Evolutionary conservation across 768 basidiomycete species (phyloP).

Genomic region (Ramaria sp.): DNA sequence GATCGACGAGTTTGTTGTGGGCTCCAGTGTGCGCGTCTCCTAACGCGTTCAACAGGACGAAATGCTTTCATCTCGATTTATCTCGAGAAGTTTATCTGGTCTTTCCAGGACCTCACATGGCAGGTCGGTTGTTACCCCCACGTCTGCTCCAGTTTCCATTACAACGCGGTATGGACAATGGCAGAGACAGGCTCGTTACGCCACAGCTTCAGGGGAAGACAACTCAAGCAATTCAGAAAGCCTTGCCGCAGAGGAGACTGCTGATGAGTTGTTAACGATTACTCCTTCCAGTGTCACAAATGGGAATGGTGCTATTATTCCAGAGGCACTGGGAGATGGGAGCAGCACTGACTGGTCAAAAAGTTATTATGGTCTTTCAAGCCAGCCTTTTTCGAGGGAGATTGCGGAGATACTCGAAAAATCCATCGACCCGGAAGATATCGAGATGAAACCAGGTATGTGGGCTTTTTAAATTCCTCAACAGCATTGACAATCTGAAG

Average conservation of each 20-base stretch:
- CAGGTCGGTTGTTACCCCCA: neutral
- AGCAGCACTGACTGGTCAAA: conserved; percentile 74
- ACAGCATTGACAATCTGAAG: neutral
- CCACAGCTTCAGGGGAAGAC: conserved; percentile 16
- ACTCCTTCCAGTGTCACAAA: neutral
- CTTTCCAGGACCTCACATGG: neutral
- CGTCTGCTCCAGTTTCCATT: neutral
- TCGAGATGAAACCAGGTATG: conserved; percentile 89
- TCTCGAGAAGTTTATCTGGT: neutral
- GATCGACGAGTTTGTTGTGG: too few relatives aligned
- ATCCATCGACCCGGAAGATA: conserved; percentile 63
- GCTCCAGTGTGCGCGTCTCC: neutral
- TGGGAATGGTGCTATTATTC: neutral
- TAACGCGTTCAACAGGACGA: neutral
- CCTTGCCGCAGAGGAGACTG: conserved; percentile 15
- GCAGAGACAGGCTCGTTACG: neutral
- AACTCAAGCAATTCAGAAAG: conserved; percentile 15
- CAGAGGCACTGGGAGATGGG: conserved; percentile 1
- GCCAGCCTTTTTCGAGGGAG: conserved; percentile 68
- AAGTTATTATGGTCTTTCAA: conserved; percentile 73
- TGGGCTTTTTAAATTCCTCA: neutral
- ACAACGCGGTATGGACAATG: neutral
- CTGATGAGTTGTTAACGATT: neutral
- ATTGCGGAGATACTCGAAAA: conserved; percentile 60
- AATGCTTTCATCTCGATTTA: neutral